Conservation (phyloP, 148 eudicot genomes). For the Heliosperma pusillum region DNA sequence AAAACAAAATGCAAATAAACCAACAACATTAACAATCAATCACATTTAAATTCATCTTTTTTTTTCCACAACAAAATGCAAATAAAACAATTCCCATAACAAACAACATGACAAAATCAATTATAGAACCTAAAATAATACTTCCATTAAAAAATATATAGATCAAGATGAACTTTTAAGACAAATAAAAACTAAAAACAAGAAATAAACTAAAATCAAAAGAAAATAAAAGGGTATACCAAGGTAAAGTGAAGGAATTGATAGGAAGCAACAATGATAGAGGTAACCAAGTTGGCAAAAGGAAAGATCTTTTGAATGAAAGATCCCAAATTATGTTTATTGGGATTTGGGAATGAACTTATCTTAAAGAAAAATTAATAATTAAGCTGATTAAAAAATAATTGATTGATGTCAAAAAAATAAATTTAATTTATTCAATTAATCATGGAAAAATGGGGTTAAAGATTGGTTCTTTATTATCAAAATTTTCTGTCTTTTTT, state of each 20-base stretch:
- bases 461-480: background rate
- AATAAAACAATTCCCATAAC: background rate
- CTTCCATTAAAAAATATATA: no score
- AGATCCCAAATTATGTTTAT: constrained; percentile 22
- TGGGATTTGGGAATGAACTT: background rate
- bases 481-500: background rate
- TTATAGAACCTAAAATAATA: background rate
- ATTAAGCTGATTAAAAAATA: background rate
- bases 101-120: background rate
- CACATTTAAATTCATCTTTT: constrained; percentile 3
- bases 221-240: constrained; percentile 16
- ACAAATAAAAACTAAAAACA: background rate
- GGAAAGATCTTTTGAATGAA: constrained; percentile 32
- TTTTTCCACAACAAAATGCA: background rate
- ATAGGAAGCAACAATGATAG: constrained; percentile 15
- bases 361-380: background rate
- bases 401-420: background rate
- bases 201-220: background rate
- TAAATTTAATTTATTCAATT: no score
- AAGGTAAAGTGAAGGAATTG: constrained; percentile 18
- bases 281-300: constrained; percentile 6
- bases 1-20: background rate
- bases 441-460: background rate
- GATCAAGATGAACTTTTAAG: background rate
- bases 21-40: constrained; percentile 13